Percentiles rank a stretch among this genome's conserved stretches.
Conservation (phyloP, 1,139 yeast genomes). For the Sugiyamaella japonica region DNA sequence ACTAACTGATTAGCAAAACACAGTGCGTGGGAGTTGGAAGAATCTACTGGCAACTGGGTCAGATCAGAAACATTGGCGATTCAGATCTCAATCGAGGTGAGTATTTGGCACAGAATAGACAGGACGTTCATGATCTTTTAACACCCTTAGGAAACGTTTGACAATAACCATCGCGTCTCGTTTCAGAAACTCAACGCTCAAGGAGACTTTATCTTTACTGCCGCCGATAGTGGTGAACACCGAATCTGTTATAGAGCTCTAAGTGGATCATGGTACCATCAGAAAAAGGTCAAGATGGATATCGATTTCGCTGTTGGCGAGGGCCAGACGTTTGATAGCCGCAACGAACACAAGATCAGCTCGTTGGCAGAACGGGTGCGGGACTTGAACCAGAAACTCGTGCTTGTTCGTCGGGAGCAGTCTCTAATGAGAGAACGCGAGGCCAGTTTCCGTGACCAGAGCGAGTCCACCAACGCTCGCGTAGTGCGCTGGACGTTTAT, state of each 20-base stretch:
- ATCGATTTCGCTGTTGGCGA: slow-evolving; percentile 56
- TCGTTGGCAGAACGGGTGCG: slow-evolving; percentile 55
- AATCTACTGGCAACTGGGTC: slow-evolving; percentile 46
- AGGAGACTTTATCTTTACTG: slow-evolving; percentile 68
- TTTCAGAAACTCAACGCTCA: slow-evolving; percentile 59
- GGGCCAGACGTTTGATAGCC: slow-evolving; percentile 51
- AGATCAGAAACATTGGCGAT: slow-evolving; percentile 50
- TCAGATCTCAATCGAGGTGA: slow-evolving; percentile 52
- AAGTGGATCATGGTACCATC: slow-evolving; percentile 58
- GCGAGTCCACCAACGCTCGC: slow-evolving; percentile 63
- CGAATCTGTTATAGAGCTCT: slow-evolving; percentile 68
- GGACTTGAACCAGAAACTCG: slow-evolving; percentile 54
- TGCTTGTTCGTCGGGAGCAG: slow-evolving; percentile 64
- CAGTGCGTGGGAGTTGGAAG: slow-evolving; percentile 57
- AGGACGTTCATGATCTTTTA: too few species aligned
- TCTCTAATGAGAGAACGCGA: slow-evolving; percentile 68
- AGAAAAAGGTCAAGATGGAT: slow-evolving; percentile 50
- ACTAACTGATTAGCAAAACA: slow-evolving; percentile 42
- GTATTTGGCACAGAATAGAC: too few species aligned
- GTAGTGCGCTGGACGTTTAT: slow-evolving; percentile 67
- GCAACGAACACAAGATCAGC: slow-evolving; percentile 50
- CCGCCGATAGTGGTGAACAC: slow-evolving; percentile 73
- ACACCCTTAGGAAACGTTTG: slow-evolving; percentile 65
- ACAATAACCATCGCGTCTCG: slow-evolving; percentile 65
- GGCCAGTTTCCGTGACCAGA: slow-evolving; percentile 62